These are phyloP conservation scores for Capsicum rhomboideum DNA, from an alignment of 257 asterid species.

Conservation along the genomic window DNA sequence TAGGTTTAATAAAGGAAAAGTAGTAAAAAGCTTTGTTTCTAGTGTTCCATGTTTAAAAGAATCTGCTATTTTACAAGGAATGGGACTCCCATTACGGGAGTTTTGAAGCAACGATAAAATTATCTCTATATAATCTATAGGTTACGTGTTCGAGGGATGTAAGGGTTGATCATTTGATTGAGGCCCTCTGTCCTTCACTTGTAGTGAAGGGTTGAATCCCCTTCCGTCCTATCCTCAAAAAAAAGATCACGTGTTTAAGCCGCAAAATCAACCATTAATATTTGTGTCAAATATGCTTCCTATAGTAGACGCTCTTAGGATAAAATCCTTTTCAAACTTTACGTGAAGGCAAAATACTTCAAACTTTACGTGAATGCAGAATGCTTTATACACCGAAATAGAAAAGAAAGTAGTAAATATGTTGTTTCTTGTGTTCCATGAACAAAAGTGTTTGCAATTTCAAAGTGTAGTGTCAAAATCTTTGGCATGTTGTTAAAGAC, in stretches of 20 bases:
- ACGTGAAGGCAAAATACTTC: background rate
- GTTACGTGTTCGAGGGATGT: background rate
- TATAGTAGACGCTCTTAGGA: too few relatives aligned
- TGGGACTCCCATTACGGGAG: too few relatives aligned
- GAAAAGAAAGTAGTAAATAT: background rate
- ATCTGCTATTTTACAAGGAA: background rate
- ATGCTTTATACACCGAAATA: background rate
- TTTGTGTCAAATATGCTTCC: too few relatives aligned
- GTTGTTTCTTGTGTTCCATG: background rate
- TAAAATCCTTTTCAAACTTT: too few relatives aligned
- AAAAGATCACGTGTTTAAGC: background rate
- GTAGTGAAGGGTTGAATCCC: too few relatives aligned
- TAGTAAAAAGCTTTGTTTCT: background rate
- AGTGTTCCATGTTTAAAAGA: background rate
- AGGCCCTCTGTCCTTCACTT: too few relatives aligned
- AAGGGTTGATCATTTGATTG: too few relatives aligned
- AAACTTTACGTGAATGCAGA: background rate
- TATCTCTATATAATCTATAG: rapidly evolving
- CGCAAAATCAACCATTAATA: background rate
- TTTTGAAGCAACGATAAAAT: background rate
- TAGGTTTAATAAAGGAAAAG: background rate
- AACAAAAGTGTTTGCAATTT: background rate
- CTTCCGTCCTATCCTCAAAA: too few relatives aligned
- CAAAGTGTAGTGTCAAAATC: background rate
- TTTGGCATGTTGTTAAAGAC: background rate